These are phyloP conservation scores for Excoecaria agallocha DNA, from an alignment of 345 rosid species.

Conservation along the genomic window DNA sequence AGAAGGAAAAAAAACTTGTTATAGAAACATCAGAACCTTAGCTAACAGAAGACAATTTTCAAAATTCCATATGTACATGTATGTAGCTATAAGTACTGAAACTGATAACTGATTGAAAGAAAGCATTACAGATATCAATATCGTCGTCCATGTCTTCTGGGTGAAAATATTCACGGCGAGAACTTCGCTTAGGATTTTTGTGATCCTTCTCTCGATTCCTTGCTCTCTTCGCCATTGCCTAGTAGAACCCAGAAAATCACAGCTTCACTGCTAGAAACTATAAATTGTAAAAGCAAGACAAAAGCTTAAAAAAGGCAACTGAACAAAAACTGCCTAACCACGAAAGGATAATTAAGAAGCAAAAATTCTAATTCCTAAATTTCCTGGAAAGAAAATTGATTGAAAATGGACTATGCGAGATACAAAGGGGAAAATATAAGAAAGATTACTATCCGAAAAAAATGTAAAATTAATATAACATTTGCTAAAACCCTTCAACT, in stretches of 20 bases:
- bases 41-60: background rate
- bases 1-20: background rate
- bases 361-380: too few species aligned
- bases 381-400: too few species aligned
- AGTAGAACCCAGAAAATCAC: background rate
- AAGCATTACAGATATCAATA: conserved; percentile 59
- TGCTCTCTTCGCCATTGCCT: conserved; percentile 63
- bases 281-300: background rate
- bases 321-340: too few species aligned
- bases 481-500: too few species aligned
- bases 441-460: too few species aligned
- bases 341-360: too few species aligned
- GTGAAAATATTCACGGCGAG: conserved; percentile 32
- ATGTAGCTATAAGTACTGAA: background rate
- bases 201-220: conserved; percentile 38
- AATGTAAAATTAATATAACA: too few species aligned
- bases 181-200: conserved; percentile 40
- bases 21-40: too few species aligned
- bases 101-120: background rate
- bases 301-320: too few species aligned
- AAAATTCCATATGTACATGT: background rate
- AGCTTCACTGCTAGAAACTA: background rate
- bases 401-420: too few species aligned
- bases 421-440: too few species aligned
- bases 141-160: conserved; percentile 60